Conservation (phyloP, 257 asterid species). For the Lithospermum erythrorhizon region DNA sequence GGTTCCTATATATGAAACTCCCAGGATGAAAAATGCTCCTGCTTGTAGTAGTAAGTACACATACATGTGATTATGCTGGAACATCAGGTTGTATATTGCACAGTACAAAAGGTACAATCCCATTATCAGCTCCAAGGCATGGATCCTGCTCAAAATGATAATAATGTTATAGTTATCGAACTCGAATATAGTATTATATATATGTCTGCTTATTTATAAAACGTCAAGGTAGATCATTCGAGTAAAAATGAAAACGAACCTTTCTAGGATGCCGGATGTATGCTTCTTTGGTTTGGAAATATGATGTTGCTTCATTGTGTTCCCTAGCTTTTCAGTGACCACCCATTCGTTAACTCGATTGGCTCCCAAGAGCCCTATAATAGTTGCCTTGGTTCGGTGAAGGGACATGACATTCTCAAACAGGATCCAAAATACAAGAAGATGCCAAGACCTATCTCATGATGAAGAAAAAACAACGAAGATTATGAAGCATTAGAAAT, state of each 20-base stretch:
- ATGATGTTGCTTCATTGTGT: slow-evolving; percentile 41
- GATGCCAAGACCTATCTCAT: slow-evolving; percentile 54
- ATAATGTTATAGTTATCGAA: not conserved
- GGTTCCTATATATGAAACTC: slow-evolving; percentile 65
- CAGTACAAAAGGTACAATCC: slow-evolving; percentile 78
- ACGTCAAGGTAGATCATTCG: not conserved
- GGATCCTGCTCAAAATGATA: slow-evolving; percentile 40
- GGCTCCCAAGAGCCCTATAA: slow-evolving; percentile 76
- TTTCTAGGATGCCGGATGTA: slow-evolving; percentile 44
- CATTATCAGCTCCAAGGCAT: slow-evolving; percentile 56
- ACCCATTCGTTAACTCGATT: slow-evolving; percentile 77
- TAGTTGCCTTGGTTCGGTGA: slow-evolving; percentile 84
- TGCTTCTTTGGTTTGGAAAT: slow-evolving; percentile 32
- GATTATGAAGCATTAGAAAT: not conserved
- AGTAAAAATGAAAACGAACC: slow-evolving; percentile 18
- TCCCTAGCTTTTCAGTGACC: slow-evolving; percentile 87
- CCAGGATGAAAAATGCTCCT: slow-evolving; percentile 60
- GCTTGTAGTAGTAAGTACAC: slow-evolving; percentile 73
- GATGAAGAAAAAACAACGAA: slow-evolving; percentile 8
- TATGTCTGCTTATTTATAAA: no score
- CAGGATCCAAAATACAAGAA: slow-evolving; percentile 70
- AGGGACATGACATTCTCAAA: slow-evolving; percentile 86
- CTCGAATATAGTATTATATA: no score
- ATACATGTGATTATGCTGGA: slow-evolving; percentile 54
- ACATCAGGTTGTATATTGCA: slow-evolving; percentile 63